Evolutionary conservation across 768 basidiomycete species (phyloP), one percentile per base, ranked within the genome.

Genomic region (Leccinum boreale): DNA sequence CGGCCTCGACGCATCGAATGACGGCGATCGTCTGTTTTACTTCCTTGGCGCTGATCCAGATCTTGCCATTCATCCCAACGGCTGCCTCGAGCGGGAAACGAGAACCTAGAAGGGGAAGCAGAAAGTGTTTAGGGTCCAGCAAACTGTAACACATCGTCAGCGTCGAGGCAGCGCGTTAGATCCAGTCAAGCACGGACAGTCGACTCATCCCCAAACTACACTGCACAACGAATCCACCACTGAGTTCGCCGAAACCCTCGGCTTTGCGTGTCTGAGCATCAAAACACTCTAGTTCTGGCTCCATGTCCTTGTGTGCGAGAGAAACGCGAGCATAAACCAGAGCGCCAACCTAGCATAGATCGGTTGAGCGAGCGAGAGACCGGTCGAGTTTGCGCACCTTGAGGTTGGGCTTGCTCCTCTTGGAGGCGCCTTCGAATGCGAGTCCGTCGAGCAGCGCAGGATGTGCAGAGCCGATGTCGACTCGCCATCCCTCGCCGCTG

Each of bases 221-320:
- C 35, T 83, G 79, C 9, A 90, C 78, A 59, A 97, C 68, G 65
- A 96, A 90, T 1, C 96, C 96, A 8, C 87, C 90, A 62, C 91
- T 94, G 36, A 99, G 80, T 63, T 95, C 94, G 1, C 97, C 97
- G 64, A 91, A 98, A 0, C 94, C 96, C 58, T 92, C 92, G 1
- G 94, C 77, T 73, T 97, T 98, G 61, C 85, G 87, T 24, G 92
- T 93, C 64, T 94, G 89, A 2, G 93, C 91, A 67, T 98, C 92
- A 65, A 97, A 92, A 70, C 97, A 99, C 69, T 97, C 94, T 9
- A 99, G 77, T 68, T 99, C 97, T 1, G 97, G 95, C 55, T 99
- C 97, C 91, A 98, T 95, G 71, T 98, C 95, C 67, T 94, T 91
- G 67, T 95, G 93, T 5, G 97, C 94, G 21, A 96, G 77, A 14